A percentile compares a stretch with the other conserved stretches of the same genome.
Conservation (phyloP, 208 protist species). For the Trypanosoma brucei region DNA sequence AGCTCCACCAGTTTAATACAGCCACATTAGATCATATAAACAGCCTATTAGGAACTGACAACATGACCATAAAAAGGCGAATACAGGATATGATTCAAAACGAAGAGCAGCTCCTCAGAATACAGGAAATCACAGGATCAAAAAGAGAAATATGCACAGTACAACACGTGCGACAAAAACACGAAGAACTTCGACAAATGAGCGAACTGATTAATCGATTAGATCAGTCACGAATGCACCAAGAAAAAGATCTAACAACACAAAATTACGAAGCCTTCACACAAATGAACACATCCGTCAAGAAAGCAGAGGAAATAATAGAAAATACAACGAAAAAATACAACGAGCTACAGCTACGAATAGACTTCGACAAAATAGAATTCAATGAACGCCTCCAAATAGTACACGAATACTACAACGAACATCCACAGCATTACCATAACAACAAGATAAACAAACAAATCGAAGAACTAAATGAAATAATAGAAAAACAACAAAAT, state of each 20-base stretch:
- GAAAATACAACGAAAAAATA: background rate
- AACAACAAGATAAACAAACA: too few relatives aligned
- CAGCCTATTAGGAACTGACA: slow-evolving; percentile 8
- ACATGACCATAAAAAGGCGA: slow-evolving; percentile 2
- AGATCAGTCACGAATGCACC: too few relatives aligned
- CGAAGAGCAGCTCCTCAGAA: slow-evolving; percentile 3
- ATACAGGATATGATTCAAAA: slow-evolving; percentile 4
- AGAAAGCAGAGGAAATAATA: background rate
- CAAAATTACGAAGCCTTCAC: too few relatives aligned
- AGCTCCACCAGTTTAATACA: too few relatives aligned
- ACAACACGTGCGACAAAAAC: background rate
- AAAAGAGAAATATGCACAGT: background rate
- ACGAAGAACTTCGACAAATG: slow-evolving; percentile 7
- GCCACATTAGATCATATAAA: slow-evolving; percentile 2
- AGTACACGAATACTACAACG: too few relatives aligned
- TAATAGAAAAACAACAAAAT: too few relatives aligned
- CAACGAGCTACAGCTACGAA: too few relatives aligned
- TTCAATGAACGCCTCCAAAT: too few relatives aligned
- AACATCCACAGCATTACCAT: too few relatives aligned
- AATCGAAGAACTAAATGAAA: too few relatives aligned
- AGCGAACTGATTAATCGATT: background rate
- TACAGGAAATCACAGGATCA: slow-evolving; percentile 3
- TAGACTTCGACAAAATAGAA: too few relatives aligned
- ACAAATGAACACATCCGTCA: background rate
- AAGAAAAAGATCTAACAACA: too few relatives aligned